phyloP scores from a whole-genome alignment of 1,284 basidiomycete species.

The Anthracocystis walkeri region DNA sequence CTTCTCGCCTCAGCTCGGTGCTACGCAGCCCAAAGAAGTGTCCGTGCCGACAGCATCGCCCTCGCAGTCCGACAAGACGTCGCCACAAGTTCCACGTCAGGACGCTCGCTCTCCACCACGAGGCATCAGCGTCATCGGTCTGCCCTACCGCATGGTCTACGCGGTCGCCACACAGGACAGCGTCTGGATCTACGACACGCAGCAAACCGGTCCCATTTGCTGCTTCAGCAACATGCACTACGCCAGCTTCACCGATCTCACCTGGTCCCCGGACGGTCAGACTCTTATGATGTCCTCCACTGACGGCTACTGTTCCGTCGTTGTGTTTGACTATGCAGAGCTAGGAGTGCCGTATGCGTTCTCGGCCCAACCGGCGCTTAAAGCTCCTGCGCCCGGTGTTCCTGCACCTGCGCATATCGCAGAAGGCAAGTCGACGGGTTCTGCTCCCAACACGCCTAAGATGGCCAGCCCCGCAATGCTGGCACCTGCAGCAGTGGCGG shows the following conservation, averaged over 20 bases:
- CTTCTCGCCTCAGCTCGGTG: conserved; percentile 20
- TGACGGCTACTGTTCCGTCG: conserved; percentile 96
- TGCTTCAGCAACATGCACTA: conserved; percentile 95
- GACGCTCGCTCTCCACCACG: conserved; percentile 39
- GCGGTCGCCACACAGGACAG: conserved; percentile 97
- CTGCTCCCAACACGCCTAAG: conserved; percentile 36
- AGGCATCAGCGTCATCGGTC: conserved; percentile 78
- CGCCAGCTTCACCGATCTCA: conserved; percentile 95
- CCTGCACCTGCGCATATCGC: conserved; percentile 38
- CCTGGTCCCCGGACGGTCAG: conserved; percentile 96
- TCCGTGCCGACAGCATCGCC: conserved; percentile 19
- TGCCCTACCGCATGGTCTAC: conserved; percentile 94
- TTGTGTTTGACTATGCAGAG: conserved; percentile 83
- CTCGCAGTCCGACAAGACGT: conserved; percentile 21
- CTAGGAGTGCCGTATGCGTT: conserved; percentile 76
- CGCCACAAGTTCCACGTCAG: conserved; percentile 11
- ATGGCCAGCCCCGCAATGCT: conserved; percentile 28
- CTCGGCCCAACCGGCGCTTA: conserved; percentile 55
- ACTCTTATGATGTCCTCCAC: conserved; percentile 89
- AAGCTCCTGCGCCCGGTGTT: conserved; percentile 28
- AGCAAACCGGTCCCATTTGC: conserved; percentile 91
- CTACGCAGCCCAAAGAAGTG: conserved; percentile 1
- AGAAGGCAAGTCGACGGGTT: conserved; percentile 29
- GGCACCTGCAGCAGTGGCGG: conserved; percentile 18
- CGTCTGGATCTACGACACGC: conserved; percentile 94